Conservation (phyloP, 495 filamentous ascomycete species). For the Recurvomyces mirabilis region DNA sequence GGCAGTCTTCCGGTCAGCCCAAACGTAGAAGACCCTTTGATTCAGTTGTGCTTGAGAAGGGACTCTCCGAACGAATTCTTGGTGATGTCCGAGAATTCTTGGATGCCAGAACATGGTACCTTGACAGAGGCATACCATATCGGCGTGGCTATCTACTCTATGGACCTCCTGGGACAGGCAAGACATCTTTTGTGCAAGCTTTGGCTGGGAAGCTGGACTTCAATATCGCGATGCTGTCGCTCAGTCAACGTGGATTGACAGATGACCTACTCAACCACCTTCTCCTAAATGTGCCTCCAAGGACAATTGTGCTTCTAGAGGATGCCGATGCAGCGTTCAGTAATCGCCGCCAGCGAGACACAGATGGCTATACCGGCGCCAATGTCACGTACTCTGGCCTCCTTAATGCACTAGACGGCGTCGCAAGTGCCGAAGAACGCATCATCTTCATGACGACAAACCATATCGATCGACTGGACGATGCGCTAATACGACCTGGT, state of each 20-base stretch:
- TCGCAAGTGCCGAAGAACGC: conserved; percentile 89
- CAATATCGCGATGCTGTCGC: conserved; percentile 84
- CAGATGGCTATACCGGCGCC: conserved; percentile 76
- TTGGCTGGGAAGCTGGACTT: conserved; percentile 86
- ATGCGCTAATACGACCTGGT: conserved; percentile 79
- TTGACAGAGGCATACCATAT: conserved; percentile 90
- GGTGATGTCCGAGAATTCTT: conserved; percentile 79
- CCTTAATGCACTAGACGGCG: conserved; percentile 85
- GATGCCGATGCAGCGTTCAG: conserved; percentile 91
- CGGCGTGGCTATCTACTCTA: conserved; percentile 87
- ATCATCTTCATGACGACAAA: conserved; percentile 94
- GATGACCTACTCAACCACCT: conserved; percentile 86
- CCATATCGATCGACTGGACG: conserved; percentile 77
- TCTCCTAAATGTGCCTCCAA: conserved; percentile 72
- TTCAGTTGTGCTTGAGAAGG: conserved; percentile 77
- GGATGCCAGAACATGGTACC: conserved; percentile 70
- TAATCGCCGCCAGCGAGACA: conserved; percentile 59
- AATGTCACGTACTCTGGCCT: conserved; percentile 94
- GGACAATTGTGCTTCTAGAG: conserved; percentile 80
- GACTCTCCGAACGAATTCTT: conserved; percentile 76
- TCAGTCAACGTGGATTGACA: conserved; percentile 85
- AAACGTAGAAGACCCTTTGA: conserved; percentile 76
- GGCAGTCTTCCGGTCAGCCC: conserved; percentile 78
- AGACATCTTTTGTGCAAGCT: conserved; percentile 93
- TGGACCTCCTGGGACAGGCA: conserved; percentile 87